A percentile compares a stretch with the other conserved stretches of the same genome.
Conservation (phyloP, 176 grass and related monocot genomes). For the Tillandsia leiboldiana region DNA sequence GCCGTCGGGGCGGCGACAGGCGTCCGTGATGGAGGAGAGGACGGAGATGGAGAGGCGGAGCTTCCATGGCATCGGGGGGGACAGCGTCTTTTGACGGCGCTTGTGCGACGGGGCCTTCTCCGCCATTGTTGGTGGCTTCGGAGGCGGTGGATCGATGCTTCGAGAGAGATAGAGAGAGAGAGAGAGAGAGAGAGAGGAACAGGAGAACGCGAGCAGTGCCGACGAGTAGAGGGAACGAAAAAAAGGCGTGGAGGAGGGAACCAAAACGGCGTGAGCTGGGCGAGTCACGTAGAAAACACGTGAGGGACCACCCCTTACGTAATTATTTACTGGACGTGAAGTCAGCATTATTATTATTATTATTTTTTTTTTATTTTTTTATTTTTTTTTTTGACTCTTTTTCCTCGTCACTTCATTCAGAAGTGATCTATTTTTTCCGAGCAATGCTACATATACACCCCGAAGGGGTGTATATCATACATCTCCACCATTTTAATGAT, state of each 20-base stretch:
- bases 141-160: neutral
- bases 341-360: no score
- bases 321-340: no score
- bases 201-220: neutral
- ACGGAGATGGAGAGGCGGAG: conserved; percentile 28
- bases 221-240: neutral
- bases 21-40: conserved; percentile 33
- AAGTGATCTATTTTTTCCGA: no score
- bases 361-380: no score
- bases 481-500: no score
- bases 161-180: neutral
- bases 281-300: no score
- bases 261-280: no score
- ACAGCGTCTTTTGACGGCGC: neutral
- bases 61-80: conserved; percentile 52
- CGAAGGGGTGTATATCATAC: no score
- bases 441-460: no score
- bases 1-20: conserved; percentile 40
- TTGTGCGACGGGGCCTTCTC: neutral
- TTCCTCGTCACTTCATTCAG: no score
- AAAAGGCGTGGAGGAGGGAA: neutral
- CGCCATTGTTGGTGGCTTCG: conserved; percentile 5
- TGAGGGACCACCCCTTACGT: no score
- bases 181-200: neutral
- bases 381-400: no score